Percentiles rank a stretch among this genome's conserved stretches.
Evolutionary conservation across 2,329 filamentous ascomycete species (phyloP).

Genomic region (Cladobotryum mycophilum): DNA sequence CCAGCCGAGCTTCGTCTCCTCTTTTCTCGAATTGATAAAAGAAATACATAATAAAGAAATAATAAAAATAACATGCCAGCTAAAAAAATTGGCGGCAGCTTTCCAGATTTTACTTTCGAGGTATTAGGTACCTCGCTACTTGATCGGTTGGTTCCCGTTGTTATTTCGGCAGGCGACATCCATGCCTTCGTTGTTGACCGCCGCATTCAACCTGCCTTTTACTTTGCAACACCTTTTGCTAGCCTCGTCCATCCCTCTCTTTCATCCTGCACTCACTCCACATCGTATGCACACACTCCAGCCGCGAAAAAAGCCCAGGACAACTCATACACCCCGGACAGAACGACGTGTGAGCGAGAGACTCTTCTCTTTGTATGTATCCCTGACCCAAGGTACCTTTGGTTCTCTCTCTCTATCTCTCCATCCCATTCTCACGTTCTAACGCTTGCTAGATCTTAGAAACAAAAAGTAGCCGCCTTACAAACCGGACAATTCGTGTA

Average conservation of each 20-base stretch:
- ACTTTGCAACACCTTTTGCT: not conserved
- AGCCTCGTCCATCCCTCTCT: conserved; percentile 10
- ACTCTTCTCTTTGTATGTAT: too few species aligned
- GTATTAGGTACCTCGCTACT: conserved; percentile 6
- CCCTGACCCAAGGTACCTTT: too few species aligned
- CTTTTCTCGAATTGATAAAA: too few species aligned
- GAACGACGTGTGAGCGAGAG: too few species aligned
- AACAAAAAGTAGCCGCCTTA: not conserved
- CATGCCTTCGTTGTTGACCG: conserved; percentile 7
- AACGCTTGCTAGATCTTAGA: not conserved
- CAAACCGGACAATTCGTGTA: conserved; percentile 12
- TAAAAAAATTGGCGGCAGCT: not conserved
- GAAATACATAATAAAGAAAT: too few species aligned
- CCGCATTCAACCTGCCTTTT: not conserved
- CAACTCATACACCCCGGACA: conserved; percentile 5
- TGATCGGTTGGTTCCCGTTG: conserved; percentile 9
- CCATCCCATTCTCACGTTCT: not conserved
- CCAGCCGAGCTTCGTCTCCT: too few species aligned
- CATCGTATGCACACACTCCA: conserved; percentile 11
- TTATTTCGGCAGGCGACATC: conserved; percentile 11
- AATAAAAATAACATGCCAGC: too few species aligned
- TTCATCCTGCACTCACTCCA: conserved; percentile 13
- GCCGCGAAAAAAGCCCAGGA: conserved; percentile 7
- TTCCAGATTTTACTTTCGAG: not conserved
- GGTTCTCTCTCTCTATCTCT: not conserved